Evolutionary conservation across 192 early-diverging fungal species (phyloP).

Genomic region (Rhizophagus sp.): DNA sequence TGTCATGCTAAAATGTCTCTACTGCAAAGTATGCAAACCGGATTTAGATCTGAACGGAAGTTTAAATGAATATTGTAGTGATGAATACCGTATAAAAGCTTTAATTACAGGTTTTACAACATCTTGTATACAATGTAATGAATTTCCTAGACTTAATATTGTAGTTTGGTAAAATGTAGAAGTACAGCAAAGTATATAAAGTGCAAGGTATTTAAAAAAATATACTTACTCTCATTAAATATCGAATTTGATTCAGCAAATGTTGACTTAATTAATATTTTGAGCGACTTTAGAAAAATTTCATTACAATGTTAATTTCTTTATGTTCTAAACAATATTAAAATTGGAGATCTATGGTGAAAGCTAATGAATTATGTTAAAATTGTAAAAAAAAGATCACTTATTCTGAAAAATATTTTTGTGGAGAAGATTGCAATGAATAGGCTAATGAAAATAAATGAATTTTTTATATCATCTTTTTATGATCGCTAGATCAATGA

Average conservation of each 20-base stretch:
- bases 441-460: neutral
- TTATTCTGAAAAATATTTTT: constrained; percentile 12
- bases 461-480: neutral
- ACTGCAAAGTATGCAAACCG: neutral
- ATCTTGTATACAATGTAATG: neutral
- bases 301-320: neutral
- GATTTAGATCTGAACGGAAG: constrained; percentile 2
- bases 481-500: too few relatives aligned
- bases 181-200: neutral
- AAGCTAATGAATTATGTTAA: constrained; percentile 9
- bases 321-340: constrained; percentile 22
- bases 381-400: neutral
- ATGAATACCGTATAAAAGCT: constrained; percentile 16
- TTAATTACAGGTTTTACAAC: neutral
- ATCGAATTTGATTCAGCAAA: neutral
- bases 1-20: neutral
- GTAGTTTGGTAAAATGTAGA: constrained; percentile 15
- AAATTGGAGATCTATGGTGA: constrained; percentile 16
- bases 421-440: neutral
- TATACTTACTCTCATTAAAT: neutral
- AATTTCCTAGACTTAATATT: constrained; percentile 17
- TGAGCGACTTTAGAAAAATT: neutral
- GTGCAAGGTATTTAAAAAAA: neutral
- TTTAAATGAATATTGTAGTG: constrained; percentile 22
- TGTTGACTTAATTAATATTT: too few relatives aligned